phyloP scores from a whole-genome alignment of 2,329 filamentous ascomycete genomes.

The Sphaerostilbella broomeana region DNA sequence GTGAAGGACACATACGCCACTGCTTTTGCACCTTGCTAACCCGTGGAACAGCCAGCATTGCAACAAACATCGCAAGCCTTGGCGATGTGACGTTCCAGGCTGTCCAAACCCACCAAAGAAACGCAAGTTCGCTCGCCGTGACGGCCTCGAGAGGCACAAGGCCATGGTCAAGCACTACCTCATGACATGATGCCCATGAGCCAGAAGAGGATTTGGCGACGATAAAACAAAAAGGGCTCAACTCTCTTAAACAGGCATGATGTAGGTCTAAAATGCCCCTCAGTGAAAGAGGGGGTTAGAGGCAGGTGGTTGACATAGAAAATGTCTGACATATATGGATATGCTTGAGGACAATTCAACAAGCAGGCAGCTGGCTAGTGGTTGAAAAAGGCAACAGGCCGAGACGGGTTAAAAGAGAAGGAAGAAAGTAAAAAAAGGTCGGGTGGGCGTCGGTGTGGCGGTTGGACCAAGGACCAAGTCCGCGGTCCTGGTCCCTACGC shows the following conservation, averaged over 20 bases:
- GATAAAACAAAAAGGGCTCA: too few relatives aligned
- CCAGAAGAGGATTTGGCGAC: not conserved
- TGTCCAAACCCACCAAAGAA: constrained; percentile 37
- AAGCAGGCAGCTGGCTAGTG: too few relatives aligned
- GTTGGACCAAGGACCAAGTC: constrained; percentile 11
- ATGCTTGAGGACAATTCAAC: too few relatives aligned
- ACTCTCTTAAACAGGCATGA: too few relatives aligned
- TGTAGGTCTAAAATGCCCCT: too few relatives aligned
- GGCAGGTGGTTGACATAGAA: too few relatives aligned
- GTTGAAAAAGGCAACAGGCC: too few relatives aligned
- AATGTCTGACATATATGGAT: too few relatives aligned
- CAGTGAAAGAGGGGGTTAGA: too few relatives aligned
- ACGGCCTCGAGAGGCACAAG: constrained; percentile 36
- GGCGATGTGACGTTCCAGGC: constrained; percentile 32
- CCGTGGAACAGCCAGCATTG: constrained; percentile 31
- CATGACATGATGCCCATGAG: constrained; percentile 24
- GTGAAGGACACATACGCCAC: constrained; percentile 2
- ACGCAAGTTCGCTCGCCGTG: constrained; percentile 35
- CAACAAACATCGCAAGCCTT: constrained; percentile 38
- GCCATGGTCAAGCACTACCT: constrained; percentile 33
- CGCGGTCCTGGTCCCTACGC: constrained; percentile 10
- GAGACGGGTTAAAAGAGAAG: constrained; percentile 2
- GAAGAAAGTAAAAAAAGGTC: constrained; percentile 4
- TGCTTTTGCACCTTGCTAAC: constrained; percentile 11
- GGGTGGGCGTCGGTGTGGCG: not conserved